Percentiles rank a stretch among this genome's conserved stretches.
Evolutionary conservation across 2,329 filamentous ascomycete genomes (phyloP).

Genomic region (Fulvia fulva): DNA sequence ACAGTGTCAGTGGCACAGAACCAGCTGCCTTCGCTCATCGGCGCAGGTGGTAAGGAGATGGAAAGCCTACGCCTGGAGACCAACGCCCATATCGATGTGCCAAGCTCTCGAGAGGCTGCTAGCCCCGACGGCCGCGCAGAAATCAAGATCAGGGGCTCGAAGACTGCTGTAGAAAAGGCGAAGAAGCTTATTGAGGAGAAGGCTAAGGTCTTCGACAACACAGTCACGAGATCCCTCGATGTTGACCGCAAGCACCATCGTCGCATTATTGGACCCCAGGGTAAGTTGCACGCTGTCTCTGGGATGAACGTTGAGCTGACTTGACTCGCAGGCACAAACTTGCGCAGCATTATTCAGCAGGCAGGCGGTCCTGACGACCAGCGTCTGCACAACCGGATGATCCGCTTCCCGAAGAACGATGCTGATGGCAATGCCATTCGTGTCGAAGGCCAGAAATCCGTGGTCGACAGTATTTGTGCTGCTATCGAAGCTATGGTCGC

Average conservation of each 20-base stretch:
- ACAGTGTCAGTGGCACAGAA: slow-evolving; percentile 82
- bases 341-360: slow-evolving; percentile 79
- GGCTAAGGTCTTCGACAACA: slow-evolving; percentile 82
- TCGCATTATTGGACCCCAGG: slow-evolving; percentile 80
- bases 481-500: slow-evolving; percentile 76
- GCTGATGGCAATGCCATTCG: slow-evolving; percentile 74
- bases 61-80: slow-evolving; percentile 82
- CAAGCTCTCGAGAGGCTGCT: slow-evolving; percentile 67
- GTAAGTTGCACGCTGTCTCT: slow-evolving; percentile 50
- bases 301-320: slow-evolving; percentile 37
- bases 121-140: slow-evolving; percentile 68
- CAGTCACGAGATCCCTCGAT: slow-evolving; percentile 76
- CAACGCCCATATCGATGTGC: slow-evolving; percentile 87
- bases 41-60: slow-evolving; percentile 83
- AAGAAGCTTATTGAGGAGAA: slow-evolving; percentile 88
- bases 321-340: slow-evolving; percentile 64
- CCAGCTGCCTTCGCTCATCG: slow-evolving; percentile 91
- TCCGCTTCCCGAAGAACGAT: slow-evolving; percentile 91
- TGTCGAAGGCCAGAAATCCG: slow-evolving; percentile 74
- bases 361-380: slow-evolving; percentile 83
- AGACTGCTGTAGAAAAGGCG: slow-evolving; percentile 82
- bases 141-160: slow-evolving; percentile 88
- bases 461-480: slow-evolving; percentile 85
- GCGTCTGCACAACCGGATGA: slow-evolving; percentile 77
- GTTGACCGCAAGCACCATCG: slow-evolving; percentile 95